Evolutionary conservation across 352 stramenopile genomes (phyloP), one percentile per base, ranked within the genome.

Genomic region (Globisporangium takayamanum): DNA sequence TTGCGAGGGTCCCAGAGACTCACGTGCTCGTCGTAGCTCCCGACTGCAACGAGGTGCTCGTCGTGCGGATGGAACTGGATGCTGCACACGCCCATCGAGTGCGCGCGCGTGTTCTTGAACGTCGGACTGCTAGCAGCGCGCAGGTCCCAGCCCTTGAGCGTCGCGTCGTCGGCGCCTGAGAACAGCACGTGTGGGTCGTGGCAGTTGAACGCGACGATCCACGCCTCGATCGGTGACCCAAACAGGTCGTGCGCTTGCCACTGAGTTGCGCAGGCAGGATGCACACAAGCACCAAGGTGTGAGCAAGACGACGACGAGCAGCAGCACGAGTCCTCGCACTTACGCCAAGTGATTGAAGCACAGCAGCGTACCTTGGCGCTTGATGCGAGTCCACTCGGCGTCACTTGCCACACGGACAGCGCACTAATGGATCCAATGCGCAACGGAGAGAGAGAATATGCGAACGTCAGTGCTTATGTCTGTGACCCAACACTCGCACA

Each of bases 61-160:
- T 87, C 53, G 41, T 87, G 61, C 56, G 81, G 83, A 53, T 94
- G 83, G 48, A 82, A 92, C 66, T 94, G 85, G 59, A 94, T 87
- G 68, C 78, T 88, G 68, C 85, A 94, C 28, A 94, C 81, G 45
- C 85, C 85, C 83, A 92, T 93, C 1, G 73, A 77, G 66, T 89
- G 85, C 56, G 87, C 59, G 37, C 76, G 70, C 20, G 66, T 7
- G 62, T 84, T 80, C 69, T 83, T 73, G 66, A 91, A 87, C 20
- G 70, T 78, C 54, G 77, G 75, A 25, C 30, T 53, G 15, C 57
- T 41, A 8, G 20, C 51, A n/a, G 55, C 42, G 39, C 84, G 84
- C 59, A 87, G 56, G 60, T 94, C 84, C 84, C 84, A 94, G 50
- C 80, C 83, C 49, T 93, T 94, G 30, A 94, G 63, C 15, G 49